These are phyloP conservation scores for Taphrina wiesneri DNA, from an alignment of 1,139 yeast genomes.

Conservation along the genomic window DNA sequence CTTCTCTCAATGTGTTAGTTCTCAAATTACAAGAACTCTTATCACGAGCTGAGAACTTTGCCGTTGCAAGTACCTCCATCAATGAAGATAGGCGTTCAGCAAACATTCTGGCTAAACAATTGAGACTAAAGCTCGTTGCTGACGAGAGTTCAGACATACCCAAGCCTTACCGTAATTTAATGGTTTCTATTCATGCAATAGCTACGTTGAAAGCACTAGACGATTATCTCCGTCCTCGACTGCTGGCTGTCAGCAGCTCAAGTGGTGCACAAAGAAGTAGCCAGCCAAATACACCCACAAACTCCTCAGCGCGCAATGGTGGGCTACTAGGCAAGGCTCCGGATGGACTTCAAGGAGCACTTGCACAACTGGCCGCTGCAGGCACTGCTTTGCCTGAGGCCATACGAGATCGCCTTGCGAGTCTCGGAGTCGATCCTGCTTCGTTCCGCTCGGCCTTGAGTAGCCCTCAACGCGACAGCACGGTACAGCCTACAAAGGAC, in stretches of 20 bases:
- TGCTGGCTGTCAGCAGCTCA: slow-evolving; percentile 7
- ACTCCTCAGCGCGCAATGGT: not conserved
- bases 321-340: not conserved
- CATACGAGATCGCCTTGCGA: slow-evolving; percentile 7
- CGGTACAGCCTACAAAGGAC: not conserved
- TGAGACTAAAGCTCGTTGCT: slow-evolving; percentile 57
- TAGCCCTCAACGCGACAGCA: not conserved
- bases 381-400: slow-evolving; percentile 14
- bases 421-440: slow-evolving; percentile 13
- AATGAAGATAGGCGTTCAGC: slow-evolving; percentile 47
- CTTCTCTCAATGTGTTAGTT: slow-evolving; percentile 47
- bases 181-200: slow-evolving; percentile 80
- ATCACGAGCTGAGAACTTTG: slow-evolving; percentile 74
- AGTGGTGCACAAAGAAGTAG: not conserved
- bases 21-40: slow-evolving; percentile 70
- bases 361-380: slow-evolving; percentile 22
- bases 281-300: slow-evolving; percentile 2
- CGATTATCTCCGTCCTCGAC: slow-evolving; percentile 50
- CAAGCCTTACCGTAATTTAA: slow-evolving; percentile 44
- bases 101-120: slow-evolving; percentile 69
- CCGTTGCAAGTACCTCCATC: slow-evolving; percentile 54
- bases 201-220: slow-evolving; percentile 78
- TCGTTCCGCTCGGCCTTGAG: not conserved
- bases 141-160: slow-evolving; percentile 44
- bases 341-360: slow-evolving; percentile 7